A percentile compares a stretch with the other conserved stretches of the same genome.
These are phyloP conservation scores for Colletotrichum aenigma DNA, from an alignment of 2,329 filamentous ascomycete genomes.

Conservation along the genomic window DNA sequence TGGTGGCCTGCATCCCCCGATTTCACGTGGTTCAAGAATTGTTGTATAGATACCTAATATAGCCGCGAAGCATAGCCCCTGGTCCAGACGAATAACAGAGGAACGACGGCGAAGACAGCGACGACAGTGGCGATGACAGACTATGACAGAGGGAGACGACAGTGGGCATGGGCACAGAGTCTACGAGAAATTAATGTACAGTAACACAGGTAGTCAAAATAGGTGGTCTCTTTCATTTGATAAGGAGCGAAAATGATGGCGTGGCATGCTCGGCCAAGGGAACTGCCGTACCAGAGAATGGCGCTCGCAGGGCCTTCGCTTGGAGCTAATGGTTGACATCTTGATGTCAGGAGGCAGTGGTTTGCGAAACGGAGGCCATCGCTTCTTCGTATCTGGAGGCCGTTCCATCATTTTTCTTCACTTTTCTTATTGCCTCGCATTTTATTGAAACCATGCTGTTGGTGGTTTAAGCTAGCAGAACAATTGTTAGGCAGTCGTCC, in stretches of 20 bases:
- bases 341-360: too few species aligned
- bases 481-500: too few species aligned
- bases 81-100: too few species aligned
- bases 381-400: background rate
- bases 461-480: background rate
- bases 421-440: background rate
- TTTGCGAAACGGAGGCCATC: background rate
- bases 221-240: background rate
- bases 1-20: too few species aligned
- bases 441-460: background rate
- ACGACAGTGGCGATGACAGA: background rate
- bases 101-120: too few species aligned
- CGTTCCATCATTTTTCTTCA: rapidly evolving
- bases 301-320: too few species aligned
- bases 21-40: too few species aligned
- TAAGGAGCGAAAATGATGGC: background rate
- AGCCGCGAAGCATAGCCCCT: too few species aligned
- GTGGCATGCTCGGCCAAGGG: background rate
- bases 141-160: background rate
- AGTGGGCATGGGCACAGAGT: background rate
- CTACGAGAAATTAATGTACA: background rate
- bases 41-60: too few species aligned
- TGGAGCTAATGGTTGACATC: too few species aligned
- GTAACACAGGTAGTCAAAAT: background rate
- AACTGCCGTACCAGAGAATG: background rate